These are phyloP conservation scores for Pythium biforme DNA, from an alignment of 352 stramenopile species.

Conservation along the genomic window DNA sequence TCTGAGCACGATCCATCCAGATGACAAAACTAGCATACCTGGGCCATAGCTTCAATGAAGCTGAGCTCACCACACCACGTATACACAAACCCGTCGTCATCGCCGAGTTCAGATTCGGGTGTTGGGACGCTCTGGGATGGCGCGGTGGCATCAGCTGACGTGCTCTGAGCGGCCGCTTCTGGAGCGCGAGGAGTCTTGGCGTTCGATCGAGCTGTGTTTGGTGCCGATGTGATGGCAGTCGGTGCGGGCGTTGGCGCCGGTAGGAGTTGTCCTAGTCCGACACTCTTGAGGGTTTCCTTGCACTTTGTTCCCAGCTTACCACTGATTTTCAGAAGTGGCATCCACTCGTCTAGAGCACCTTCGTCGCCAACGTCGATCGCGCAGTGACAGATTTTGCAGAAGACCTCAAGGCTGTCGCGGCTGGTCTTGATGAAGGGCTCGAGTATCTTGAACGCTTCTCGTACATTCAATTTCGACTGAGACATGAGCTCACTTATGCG, in stretches of 20 bases:
- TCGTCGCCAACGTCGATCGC: constrained; percentile 18
- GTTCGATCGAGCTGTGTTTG: constrained; percentile 29
- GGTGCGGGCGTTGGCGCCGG: constrained; percentile 21
- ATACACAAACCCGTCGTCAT: constrained; percentile 55
- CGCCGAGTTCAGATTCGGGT: constrained; percentile 18
- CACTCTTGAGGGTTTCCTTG: constrained; percentile 26
- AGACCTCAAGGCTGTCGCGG: constrained; percentile 12
- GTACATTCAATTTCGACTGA: constrained; percentile 26
- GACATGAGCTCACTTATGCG: constrained; percentile 39
- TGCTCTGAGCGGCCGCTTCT: neutral
- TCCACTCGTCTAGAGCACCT: constrained; percentile 18
- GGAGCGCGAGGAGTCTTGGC: constrained; percentile 31
- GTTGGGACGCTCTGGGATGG: neutral
- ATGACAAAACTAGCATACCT: constrained; percentile 7
- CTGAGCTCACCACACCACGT: constrained; percentile 64
- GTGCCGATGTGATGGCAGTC: constrained; percentile 12
- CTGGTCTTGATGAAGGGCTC: constrained; percentile 17
- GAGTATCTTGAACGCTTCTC: constrained; percentile 25
- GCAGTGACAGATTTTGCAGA: constrained; percentile 26
- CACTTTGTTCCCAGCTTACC: constrained; percentile 42
- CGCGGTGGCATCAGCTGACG: neutral
- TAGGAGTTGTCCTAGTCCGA: constrained; percentile 38
- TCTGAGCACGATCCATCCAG: too few species aligned
- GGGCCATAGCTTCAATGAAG: constrained; percentile 40
- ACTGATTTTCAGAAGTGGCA: constrained; percentile 37